Evolutionary conservation across 164 flowering plant species (phyloP).

Genomic region (Vitis riparia): DNA sequence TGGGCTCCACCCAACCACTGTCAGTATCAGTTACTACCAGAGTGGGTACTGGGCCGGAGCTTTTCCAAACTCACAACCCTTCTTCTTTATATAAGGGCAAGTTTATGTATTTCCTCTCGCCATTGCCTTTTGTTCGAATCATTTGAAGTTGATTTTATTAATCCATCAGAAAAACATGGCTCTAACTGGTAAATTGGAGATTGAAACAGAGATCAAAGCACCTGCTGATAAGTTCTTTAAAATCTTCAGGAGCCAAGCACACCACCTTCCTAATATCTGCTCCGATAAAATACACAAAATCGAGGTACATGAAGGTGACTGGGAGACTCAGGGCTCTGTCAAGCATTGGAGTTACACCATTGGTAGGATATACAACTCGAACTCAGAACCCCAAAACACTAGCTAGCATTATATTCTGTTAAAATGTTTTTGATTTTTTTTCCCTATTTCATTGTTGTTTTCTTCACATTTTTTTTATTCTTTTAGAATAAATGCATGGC

Average conservation of each 20-base stretch:
- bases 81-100: too few species aligned
- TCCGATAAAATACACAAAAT: slow-evolving; percentile 16
- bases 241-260: slow-evolving; percentile 17
- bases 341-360: slow-evolving; percentile 24
- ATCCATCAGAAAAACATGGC: neutral
- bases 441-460: neutral
- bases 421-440: slow-evolving; percentile 4
- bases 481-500: too few species aligned
- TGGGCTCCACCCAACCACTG: too few species aligned
- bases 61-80: too few species aligned
- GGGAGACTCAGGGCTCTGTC: slow-evolving; percentile 19
- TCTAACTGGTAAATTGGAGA: slow-evolving; percentile 9
- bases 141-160: too few species aligned
- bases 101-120: too few species aligned
- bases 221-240: slow-evolving; percentile 18
- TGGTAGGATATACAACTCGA: slow-evolving; percentile 5
- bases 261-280: slow-evolving; percentile 20
- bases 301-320: slow-evolving; percentile 29
- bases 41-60: too few species aligned
- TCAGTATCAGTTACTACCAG: too few species aligned
- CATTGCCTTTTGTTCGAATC: too few species aligned
- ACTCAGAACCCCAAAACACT: too few species aligned
- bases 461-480: too few species aligned
- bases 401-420: too few species aligned
- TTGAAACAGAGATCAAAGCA: slow-evolving; percentile 17